These are phyloP conservation scores for Lachnellula suecica DNA, from an alignment of 2,329 filamentous ascomycete species.

Conservation along the genomic window DNA sequence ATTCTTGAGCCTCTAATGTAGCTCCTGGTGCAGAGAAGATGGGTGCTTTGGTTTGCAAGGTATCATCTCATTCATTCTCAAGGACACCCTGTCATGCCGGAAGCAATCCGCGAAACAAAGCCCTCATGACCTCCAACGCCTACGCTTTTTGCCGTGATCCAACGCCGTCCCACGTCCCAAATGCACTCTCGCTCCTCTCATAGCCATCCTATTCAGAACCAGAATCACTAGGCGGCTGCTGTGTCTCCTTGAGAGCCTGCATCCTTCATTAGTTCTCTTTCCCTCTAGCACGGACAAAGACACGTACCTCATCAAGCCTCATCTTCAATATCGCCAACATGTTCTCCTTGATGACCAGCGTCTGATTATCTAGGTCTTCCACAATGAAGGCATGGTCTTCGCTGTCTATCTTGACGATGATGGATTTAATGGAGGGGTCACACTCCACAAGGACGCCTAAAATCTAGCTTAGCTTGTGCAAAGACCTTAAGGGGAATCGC, in stretches of 20 bases:
- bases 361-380: conserved; percentile 76
- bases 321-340: conserved; percentile 68
- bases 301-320: conserved; percentile 64
- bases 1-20: too few relatives aligned
- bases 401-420: conserved; percentile 75
- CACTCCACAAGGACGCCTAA: conserved; percentile 74
- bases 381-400: conserved; percentile 73
- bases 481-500: background rate
- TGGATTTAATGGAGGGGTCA: conserved; percentile 85
- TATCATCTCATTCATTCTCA: too few relatives aligned
- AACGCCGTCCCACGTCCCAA: background rate
- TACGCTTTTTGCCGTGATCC: background rate
- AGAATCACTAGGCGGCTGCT: conserved; percentile 22
- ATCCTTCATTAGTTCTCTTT: conserved; percentile 9
- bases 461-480: background rate
- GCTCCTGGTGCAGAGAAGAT: too few relatives aligned
- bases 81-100: too few relatives aligned
- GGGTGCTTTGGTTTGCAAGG: too few relatives aligned
- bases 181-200: background rate
- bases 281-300: conserved; percentile 5
- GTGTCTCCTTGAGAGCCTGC: conserved; percentile 34
- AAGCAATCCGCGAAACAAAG: background rate
- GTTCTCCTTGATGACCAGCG: conserved; percentile 71
- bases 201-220: conserved; percentile 17
- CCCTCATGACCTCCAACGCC: background rate